Percentiles rank a stretch among this genome's conserved stretches.
phyloP scores from a whole-genome alignment of 495 filamentous ascomycete species.

The Aspergillus sclerotiicarbonarius region DNA sequence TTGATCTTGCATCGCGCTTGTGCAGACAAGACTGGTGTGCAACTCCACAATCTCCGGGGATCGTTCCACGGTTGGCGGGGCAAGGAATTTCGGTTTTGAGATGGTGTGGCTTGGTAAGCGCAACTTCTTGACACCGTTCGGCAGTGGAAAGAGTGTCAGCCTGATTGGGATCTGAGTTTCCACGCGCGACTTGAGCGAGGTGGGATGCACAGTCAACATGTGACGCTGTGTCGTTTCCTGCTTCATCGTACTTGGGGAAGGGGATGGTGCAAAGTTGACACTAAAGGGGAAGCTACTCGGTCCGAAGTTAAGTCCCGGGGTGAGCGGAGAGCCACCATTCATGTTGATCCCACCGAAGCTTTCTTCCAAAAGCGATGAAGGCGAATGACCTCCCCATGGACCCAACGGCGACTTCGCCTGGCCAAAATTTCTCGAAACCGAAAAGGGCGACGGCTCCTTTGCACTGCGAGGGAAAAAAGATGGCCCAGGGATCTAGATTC shows the following conservation, averaged over 20 bases:
- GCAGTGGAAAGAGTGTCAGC: conserved; percentile 70
- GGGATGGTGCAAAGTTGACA: conserved; percentile 35
- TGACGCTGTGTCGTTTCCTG: conserved; percentile 31
- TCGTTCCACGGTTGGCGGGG: conserved; percentile 59
- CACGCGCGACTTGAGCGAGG: conserved; percentile 79
- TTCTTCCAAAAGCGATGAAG: conserved; percentile 50
- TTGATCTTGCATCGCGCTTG: conserved; percentile 84
- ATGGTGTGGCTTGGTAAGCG: conserved; percentile 87
- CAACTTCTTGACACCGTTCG: conserved; percentile 68
- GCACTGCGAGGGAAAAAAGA: conserved; percentile 35
- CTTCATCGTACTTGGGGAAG: conserved; percentile 27
- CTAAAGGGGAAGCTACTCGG: conserved; percentile 34
- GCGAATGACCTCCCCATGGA: conserved; percentile 51
- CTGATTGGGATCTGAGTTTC: conserved; percentile 90
- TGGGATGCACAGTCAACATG: conserved; percentile 58
- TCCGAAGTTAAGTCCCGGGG: conserved; percentile 33
- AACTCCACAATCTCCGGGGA: conserved; percentile 76
- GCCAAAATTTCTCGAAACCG: conserved; percentile 36
- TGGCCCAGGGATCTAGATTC: conserved; percentile 24
- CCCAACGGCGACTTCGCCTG: conserved; percentile 46
- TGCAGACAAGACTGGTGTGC: conserved; percentile 77
- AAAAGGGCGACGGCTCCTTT: conserved; percentile 51
- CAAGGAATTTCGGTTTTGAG: conserved; percentile 82
- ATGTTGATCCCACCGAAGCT: conserved; percentile 46
- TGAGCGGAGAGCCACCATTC: conserved; percentile 40